Base-by-base conservation (phyloP, 2,329 filamentous ascomycete genomes). In the Metarhizium brunneum region DNA sequence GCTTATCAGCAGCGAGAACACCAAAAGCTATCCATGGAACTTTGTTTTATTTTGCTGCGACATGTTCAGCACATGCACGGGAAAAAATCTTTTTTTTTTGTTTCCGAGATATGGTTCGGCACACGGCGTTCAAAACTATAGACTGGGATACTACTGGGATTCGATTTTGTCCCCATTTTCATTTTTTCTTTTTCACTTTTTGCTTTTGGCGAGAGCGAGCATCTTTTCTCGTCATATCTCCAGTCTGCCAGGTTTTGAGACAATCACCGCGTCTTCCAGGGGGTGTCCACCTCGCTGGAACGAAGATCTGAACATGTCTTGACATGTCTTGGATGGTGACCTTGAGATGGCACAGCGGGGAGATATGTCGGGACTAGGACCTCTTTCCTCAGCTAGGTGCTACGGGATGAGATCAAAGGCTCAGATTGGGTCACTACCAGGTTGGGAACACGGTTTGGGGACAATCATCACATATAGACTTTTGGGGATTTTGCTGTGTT, bases 1-100 rank as follows among this genome's bases (percentile, higher is more conserved):
- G 69, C 68, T 69, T 69, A 65, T 65, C 68, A 71, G 70, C 65
- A 69, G 67, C 67, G 68, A 66, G 63, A 47, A 60, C 56, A 61
- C 59, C 59, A 57, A 62, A 62, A 59, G 58, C 58, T 20, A 57
- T 59, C 59, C 51, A 52, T 54, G 47, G 10, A 40, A 47, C 47
- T 52, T 25, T 30, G 48, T 42, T 54, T n/a, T 54, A 40, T 43
- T 49, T 52, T 50, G 14, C 38, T 36, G 29, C 16, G 11, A 35
- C 43, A 54, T 35, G 32, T 11, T 35, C 32, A 35, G 32, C 45
- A 55, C 49, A 50, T 42, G 57, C 47, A 57, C 56, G 57, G 53
- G 49, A 54, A 57, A 53, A 54, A 25, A 25, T 25, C 25, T 53
- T 36, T 29, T 25, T 61, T 58, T 52, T 43, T 52, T 35, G 5